A percentile compares a stretch with the other conserved stretches of the same genome.
phyloP scores from a whole-genome alignment of 2,329 filamentous ascomycete species.

The Verticillium longisporum region DNA sequence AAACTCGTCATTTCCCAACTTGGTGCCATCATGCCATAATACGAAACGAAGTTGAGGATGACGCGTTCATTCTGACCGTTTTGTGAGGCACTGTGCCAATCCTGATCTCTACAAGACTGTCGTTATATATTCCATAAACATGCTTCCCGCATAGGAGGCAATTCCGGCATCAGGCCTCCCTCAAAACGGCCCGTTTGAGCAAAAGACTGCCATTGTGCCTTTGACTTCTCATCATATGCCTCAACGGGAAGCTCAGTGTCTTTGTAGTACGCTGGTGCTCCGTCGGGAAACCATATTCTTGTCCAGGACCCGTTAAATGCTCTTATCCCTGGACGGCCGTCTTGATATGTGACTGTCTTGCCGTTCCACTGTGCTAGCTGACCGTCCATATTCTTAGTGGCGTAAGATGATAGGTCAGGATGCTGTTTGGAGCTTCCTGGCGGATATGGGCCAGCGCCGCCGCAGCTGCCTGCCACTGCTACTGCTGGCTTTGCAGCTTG shows the following conservation, averaged over 20 bases:
- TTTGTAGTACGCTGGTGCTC: slow-evolving; percentile 55
- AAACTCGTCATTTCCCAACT: neutral
- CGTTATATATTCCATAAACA: slow-evolving; percentile 64
- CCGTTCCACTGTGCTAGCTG: slow-evolving; percentile 55
- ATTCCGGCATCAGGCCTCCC: slow-evolving; percentile 64
- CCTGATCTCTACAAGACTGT: neutral
- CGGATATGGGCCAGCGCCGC: slow-evolving; percentile 31
- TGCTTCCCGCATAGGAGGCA: slow-evolving; percentile 74
- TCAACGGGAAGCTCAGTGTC: slow-evolving; percentile 55
- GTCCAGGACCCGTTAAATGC: slow-evolving; percentile 49
- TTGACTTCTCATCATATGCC: slow-evolving; percentile 52
- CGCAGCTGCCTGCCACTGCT: slow-evolving; percentile 6
- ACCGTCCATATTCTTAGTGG: slow-evolving; percentile 31
- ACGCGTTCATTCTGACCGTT: neutral
- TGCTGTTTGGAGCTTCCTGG: slow-evolving; percentile 37
- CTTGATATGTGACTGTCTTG: slow-evolving; percentile 53
- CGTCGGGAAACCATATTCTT: slow-evolving; percentile 68
- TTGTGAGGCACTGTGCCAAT: neutral
- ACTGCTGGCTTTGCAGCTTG: slow-evolving; percentile 9
- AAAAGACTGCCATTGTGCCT: slow-evolving; percentile 59
- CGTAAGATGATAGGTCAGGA: slow-evolving; percentile 36
- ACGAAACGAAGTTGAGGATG: neutral
- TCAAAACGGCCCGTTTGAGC: slow-evolving; percentile 60
- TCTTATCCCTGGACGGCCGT: slow-evolving; percentile 37
- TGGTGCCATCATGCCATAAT: neutral